Conservation (phyloP, 805 yeast species). For the Saccharomycopsis schoenii region DNA sequence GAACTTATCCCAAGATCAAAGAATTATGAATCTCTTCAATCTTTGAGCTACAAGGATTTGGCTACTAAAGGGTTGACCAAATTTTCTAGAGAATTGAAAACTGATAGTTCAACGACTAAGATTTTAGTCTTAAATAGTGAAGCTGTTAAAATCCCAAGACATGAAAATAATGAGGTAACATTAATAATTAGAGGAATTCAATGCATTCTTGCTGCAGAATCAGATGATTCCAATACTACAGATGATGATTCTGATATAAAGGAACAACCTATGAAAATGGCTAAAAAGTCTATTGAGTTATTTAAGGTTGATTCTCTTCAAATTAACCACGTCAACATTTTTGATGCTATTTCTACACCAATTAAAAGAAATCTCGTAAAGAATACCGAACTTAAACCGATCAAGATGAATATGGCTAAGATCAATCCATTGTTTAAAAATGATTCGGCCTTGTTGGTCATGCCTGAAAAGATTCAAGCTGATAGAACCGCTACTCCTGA, state of each 20-base stretch:
- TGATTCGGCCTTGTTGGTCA: background rate
- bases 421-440: background rate
- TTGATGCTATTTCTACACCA: background rate
- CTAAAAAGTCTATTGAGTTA: background rate
- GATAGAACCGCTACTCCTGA: background rate
- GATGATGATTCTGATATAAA: conserved; percentile 8
- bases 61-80: conserved; percentile 15
- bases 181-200: conserved; percentile 40
- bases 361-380: background rate
- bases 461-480: background rate
- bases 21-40: conserved; percentile 4
- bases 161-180: conserved; percentile 31
- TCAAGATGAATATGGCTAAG: background rate
- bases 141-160: conserved; percentile 36
- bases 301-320: background rate
- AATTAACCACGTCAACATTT: background rate
- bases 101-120: conserved; percentile 6
- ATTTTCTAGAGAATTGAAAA: conserved; percentile 11
- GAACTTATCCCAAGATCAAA: conserved; percentile 14
- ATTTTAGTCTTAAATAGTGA: conserved; percentile 27
- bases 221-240: conserved; percentile 15
- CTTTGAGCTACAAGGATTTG: conserved; percentile 15
- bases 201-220: conserved; percentile 32
- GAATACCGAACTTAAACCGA: background rate
- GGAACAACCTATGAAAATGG: background rate